A percentile compares a stretch with the other conserved stretches of the same genome.
phyloP scores from a whole-genome alignment of 345 rosid genomes.

The Physaria fendleri region DNA sequence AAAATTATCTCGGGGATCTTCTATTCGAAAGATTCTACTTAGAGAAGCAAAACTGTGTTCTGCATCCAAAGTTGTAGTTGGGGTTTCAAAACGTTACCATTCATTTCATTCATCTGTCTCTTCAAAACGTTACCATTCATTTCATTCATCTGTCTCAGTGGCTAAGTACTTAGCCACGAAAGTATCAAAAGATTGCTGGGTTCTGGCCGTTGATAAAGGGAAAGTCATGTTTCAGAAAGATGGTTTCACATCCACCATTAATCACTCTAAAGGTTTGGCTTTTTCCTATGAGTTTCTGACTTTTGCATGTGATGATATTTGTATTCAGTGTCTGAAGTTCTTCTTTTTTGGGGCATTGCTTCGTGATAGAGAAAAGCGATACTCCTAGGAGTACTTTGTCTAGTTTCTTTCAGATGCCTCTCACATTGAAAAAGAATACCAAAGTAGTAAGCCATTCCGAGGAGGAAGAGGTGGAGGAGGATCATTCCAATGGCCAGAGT shows the following conservation, averaged over 20 bases:
- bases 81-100: slow-evolving; percentile 41
- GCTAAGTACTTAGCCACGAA: slow-evolving; percentile 90
- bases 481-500: slow-evolving; percentile 26
- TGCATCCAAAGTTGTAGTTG: slow-evolving; percentile 64
- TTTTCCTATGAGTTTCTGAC: background rate
- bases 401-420: slow-evolving; percentile 44
- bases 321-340: background rate
- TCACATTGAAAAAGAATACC: slow-evolving; percentile 40
- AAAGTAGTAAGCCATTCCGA: slow-evolving; percentile 35
- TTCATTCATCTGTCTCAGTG: slow-evolving; percentile 47
- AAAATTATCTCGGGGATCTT: slow-evolving; percentile 65
- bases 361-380: slow-evolving; percentile 42
- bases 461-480: background rate
- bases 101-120: slow-evolving; percentile 55
- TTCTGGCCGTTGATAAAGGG: slow-evolving; percentile 69
- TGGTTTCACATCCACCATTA: slow-evolving; percentile 31
- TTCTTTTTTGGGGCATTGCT: background rate
- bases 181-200: slow-evolving; percentile 49
- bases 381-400: slow-evolving; percentile 40
- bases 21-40: slow-evolving; percentile 52
- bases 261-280: slow-evolving; percentile 38
- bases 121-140: slow-evolving; percentile 36
- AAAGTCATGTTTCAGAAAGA: slow-evolving; percentile 66
- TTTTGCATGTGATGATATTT: background rate
- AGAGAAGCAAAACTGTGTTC: slow-evolving; percentile 60